Evolutionary conservation across 2,329 filamentous ascomycete genomes (phyloP), one percentile per base, ranked within the genome.

Genomic region (Helotiales sp.): DNA sequence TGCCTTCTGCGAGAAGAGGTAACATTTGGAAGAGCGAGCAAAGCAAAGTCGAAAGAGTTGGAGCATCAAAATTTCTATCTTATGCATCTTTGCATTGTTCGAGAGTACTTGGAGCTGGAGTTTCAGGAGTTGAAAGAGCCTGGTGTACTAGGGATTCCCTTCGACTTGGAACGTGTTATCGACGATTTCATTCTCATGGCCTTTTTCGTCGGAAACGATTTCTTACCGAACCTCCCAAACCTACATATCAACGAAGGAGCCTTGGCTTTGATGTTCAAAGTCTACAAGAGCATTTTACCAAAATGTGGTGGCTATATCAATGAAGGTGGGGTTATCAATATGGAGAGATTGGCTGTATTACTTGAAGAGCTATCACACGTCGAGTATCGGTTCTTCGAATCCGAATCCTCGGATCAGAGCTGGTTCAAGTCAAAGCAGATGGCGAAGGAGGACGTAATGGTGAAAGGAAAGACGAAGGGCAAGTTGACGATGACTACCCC

Each of bases 121-220:
- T 99, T 99, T 71, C 93, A 97, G 74, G 93, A 97, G 63, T 77
- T 99, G 66, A 87, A 95, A 73, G 77, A 87, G 69, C 83, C 88
- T 22, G 89, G 87, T 17, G 78, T 79, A 66, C 79, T 96, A 66
- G 80, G 78, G 38, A 93, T 97, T 68, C 79, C 85, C 49, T 99
- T 96, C 71, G 90, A 99, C 71, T 88, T 99, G 81, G 95, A 99
- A 78, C 86, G 89, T 63, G 86, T 99, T 70, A 98, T 99, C 76
- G 95, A 99, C 73, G 95, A 99, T 79, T 99, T 99, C 75, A 98
- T 99, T 72, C 84, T 99, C 60, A 97, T 99, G 92, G 93, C 93
- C 48, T 99, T 99, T 78, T 99, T 99, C 74, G 91, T 99, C 69
- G 95, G 95, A 72, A 99, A 99, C 75, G 95, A 99, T 82, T 99